Base-by-base conservation (phyloP, 2,329 filamentous ascomycete species). In the Diplodia sapinea region DNA sequence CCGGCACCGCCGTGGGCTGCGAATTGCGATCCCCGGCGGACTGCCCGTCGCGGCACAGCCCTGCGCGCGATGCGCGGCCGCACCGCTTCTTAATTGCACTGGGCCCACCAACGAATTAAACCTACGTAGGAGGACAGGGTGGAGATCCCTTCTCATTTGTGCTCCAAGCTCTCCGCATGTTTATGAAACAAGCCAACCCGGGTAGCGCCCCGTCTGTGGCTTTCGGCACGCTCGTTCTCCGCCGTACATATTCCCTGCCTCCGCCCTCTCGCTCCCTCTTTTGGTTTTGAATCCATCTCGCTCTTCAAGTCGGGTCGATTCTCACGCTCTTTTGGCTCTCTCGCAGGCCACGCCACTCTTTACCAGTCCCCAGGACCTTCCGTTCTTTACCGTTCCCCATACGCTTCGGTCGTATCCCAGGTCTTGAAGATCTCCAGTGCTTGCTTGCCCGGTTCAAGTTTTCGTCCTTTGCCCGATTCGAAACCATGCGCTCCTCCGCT, bases 141-240 rank as follows among this genome's bases (percentile, higher is more conserved):
- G 55, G 33, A 31, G 57, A 64, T 64, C 57, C 66, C 47, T 68
- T 68, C 66, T 68, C 38, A 56, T 63, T 68, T 68, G 66, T 57
- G 56, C 56, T 49, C 50, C 56, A 63, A 63, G 57, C 56, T 68
- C 66, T 59, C 66, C 66, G 66, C 66, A 63, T 68, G 57, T 63
- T 50, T 64, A 38, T 68, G 66, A 68, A 68, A 68, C 66, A 64
- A 64, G 54, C 50, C 66, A 63, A 26, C 38, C 36, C 56, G 20
- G 31, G 36, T 62, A 62, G 55, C 49, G 65, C 29, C 65, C 56
- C 49, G 52, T 51, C 36, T 51, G 54, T 67, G 65, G 54, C 65
- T 62, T 13, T 62, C 38, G 15, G 20, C 13, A 15, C 55, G 55
- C 50, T 54, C 31, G 26, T 36, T 50, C 66, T 54, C 55, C 55